Evolutionary conservation across 1,139 yeast species (phyloP).

Genomic region (Arxiozyma bovina): DNA sequence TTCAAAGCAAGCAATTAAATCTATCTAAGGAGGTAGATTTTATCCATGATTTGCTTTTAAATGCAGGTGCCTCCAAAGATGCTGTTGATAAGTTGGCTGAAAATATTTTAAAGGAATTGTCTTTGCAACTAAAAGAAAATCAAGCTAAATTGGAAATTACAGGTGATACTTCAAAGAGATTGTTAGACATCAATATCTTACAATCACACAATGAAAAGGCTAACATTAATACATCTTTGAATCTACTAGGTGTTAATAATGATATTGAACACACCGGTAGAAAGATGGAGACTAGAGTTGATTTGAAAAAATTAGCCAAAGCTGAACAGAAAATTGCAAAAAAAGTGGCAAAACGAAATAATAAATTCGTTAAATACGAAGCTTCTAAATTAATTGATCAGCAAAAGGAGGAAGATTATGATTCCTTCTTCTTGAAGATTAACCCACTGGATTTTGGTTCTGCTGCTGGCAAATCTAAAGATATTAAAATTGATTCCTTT

Average conservation of each 20-base stretch:
- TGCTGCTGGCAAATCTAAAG: slow-evolving; percentile 90
- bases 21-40: slow-evolving; percentile 59
- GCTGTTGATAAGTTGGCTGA: slow-evolving; percentile 45
- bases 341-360: slow-evolving; percentile 88
- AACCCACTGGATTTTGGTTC: slow-evolving; percentile 90
- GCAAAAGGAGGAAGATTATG: slow-evolving; percentile 63
- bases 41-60: slow-evolving; percentile 50
- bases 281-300: slow-evolving; percentile 87
- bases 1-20: slow-evolving; percentile 63
- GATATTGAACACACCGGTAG: slow-evolving; percentile 90
- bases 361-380: slow-evolving; percentile 78
- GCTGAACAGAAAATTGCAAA: slow-evolving; percentile 96
- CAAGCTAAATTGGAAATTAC: slow-evolving; percentile 57
- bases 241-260: slow-evolving; percentile 61
- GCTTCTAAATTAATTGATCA: slow-evolving; percentile 79
- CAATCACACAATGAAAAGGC: slow-evolving; percentile 52
- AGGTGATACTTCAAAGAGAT: slow-evolving; percentile 78
- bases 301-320: slow-evolving; percentile 89
- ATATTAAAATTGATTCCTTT: slow-evolving; percentile 83
- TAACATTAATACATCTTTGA: slow-evolving; percentile 63
- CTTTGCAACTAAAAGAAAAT: slow-evolving; percentile 54
- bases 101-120: slow-evolving; percentile 41
- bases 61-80: slow-evolving; percentile 71
- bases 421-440: slow-evolving; percentile 86
- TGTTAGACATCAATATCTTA: slow-evolving; percentile 60